phyloP scores from a whole-genome alignment of 106 monocot genomes.

The Hemerocallis citrina region DNA sequence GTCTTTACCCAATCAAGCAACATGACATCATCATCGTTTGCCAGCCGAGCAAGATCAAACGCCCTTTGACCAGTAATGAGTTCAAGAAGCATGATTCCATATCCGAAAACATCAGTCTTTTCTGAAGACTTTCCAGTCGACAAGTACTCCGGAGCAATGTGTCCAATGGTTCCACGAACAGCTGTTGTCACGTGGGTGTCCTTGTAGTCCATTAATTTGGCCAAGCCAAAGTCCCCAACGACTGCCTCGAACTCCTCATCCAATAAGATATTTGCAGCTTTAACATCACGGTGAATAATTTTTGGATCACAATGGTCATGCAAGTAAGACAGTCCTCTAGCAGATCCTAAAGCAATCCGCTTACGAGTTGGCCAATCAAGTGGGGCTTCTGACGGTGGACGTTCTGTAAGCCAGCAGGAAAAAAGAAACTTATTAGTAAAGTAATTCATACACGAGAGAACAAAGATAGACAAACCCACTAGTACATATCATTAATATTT shows the following conservation, averaged over 20 bases:
- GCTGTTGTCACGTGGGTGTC: conserved; percentile 97
- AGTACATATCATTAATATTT: too few species aligned
- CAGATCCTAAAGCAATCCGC: conserved; percentile 80
- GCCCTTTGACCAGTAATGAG: conserved; percentile 97
- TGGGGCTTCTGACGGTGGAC: conserved; percentile 52
- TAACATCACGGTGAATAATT: conserved; percentile 98
- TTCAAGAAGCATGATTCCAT: conserved; percentile 96
- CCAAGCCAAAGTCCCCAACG: conserved; percentile 95
- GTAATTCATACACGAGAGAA: too few species aligned
- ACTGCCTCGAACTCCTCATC: conserved; percentile 98
- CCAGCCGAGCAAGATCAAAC: conserved; percentile 94
- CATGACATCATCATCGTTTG: conserved; percentile 99
- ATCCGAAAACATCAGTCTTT: conserved; percentile 97
- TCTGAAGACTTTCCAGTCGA: conserved; percentile 96
- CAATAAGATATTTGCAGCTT: conserved; percentile 92
- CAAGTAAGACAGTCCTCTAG: conserved; percentile 81
- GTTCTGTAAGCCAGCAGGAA: too few species aligned
- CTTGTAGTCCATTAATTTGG: conserved; percentile 98
- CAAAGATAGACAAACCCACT: too few species aligned
- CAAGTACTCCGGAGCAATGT: conserved; percentile 94
- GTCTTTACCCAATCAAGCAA: conserved; percentile 96
- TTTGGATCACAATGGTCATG: conserved; percentile 99
- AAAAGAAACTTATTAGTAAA: too few species aligned
- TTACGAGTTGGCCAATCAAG: conserved; percentile 74
- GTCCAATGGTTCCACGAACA: conserved; percentile 92